These are phyloP conservation scores for Epichloe glyceriae DNA, from an alignment of 2,329 filamentous ascomycete species.

Conservation along the genomic window DNA sequence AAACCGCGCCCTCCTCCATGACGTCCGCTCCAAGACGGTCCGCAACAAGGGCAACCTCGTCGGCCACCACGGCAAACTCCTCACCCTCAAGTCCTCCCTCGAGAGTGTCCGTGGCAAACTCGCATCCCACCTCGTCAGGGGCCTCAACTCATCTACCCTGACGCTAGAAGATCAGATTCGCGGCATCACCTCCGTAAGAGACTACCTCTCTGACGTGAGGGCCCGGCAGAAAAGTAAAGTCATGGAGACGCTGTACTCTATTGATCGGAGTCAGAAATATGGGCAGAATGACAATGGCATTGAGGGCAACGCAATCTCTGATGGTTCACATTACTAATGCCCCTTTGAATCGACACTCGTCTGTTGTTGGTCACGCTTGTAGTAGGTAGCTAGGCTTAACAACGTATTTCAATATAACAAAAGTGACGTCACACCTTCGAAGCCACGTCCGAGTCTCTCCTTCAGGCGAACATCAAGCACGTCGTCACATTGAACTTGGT, in stretches of 20 bases:
- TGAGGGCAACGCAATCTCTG: conserved; percentile 9
- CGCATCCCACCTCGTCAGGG: conserved; percentile 69
- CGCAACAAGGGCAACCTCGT: conserved; percentile 78
- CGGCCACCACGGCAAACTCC: conserved; percentile 72
- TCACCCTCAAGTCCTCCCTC: conserved; percentile 74
- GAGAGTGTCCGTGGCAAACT: conserved; percentile 75
- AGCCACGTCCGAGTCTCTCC: too few species aligned
- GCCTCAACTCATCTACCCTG: conserved; percentile 53
- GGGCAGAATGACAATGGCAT: conserved; percentile 12
- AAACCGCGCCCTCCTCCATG: conserved; percentile 67
- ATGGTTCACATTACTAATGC: not conserved
- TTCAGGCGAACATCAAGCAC: not conserved
- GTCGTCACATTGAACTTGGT: not conserved
- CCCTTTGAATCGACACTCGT: too few species aligned
- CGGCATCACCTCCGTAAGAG: conserved; percentile 68
- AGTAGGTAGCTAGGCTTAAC: too few species aligned
- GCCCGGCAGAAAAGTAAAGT: conserved; percentile 72
- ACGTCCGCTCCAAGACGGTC: conserved; percentile 71
- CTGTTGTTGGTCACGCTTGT: too few species aligned
- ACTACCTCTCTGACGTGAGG: conserved; percentile 62
- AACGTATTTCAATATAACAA: not conserved
- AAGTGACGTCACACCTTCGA: not conserved
- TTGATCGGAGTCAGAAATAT: conserved; percentile 8
- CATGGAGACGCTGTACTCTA: conserved; percentile 52
- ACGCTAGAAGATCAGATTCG: conserved; percentile 75